A percentile compares a stretch with the other conserved stretches of the same genome.
Conservation (phyloP, 441 rosid species). For the Lepidium campestre region DNA sequence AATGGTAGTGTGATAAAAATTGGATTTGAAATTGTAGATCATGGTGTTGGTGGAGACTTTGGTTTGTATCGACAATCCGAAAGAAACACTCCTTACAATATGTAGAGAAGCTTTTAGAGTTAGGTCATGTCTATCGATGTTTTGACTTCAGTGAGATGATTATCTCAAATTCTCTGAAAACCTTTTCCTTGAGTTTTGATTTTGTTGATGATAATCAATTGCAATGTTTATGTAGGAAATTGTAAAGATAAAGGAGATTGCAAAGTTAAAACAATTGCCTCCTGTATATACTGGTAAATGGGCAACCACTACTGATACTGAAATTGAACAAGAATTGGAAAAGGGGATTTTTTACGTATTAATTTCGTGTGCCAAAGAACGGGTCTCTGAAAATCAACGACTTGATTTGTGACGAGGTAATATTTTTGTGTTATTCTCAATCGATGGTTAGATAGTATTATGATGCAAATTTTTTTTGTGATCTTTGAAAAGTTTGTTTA, state of each 20-base stretch:
- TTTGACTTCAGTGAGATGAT: slow-evolving; percentile 80
- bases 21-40: slow-evolving; percentile 41
- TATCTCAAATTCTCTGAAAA: background rate
- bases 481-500: background rate
- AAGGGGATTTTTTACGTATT: slow-evolving; percentile 79
- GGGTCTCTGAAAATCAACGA: slow-evolving; percentile 77
- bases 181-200: background rate
- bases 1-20: background rate
- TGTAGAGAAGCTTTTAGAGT: slow-evolving; percentile 72
- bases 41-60: slow-evolving; percentile 75
- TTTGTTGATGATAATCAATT: background rate
- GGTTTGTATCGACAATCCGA: slow-evolving; percentile 93
- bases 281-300: slow-evolving; percentile 88
- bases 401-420: slow-evolving; percentile 85
- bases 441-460: background rate
- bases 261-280: slow-evolving; percentile 67
- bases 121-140: slow-evolving; percentile 89
- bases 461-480: background rate
- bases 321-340: slow-evolving; percentile 67
- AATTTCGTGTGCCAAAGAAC: slow-evolving; percentile 77
- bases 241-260: slow-evolving; percentile 83
- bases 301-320: slow-evolving; percentile 67
- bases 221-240: slow-evolving; percentile 53
- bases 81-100: slow-evolving; percentile 72
- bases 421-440: slow-evolving; percentile 1